Evolutionary conservation across 163 green algal genomes (phyloP), one percentile per base, ranked within the genome.

Genomic region (Prototheca wickerhamii): DNA sequence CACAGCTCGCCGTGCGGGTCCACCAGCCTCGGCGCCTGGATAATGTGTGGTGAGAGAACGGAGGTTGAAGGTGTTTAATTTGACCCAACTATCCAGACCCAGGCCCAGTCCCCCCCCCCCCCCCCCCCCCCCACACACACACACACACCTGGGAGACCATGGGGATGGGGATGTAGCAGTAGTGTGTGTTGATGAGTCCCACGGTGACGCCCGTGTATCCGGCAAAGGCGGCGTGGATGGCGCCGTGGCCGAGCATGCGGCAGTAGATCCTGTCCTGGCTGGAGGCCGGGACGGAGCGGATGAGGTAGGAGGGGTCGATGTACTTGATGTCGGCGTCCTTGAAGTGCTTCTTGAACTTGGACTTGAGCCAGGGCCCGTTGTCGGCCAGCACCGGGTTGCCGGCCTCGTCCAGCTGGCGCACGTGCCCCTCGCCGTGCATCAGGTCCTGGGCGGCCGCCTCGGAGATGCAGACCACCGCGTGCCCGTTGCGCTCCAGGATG

Each of bases 291-390:
- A 91, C 89, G 34, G 87, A 79, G 30, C 85, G 66, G 60, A 97
- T 96, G 76, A 97, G 93, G 85, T 95, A 96, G 10, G 83, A 89
- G 20, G 91, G 91, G 75, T 96, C 91, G 59, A 95, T 95, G 78
- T 92, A 94, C 71, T 87, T 91, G 58, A 93, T 81, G 70, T 90
- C 83, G 0, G 76, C 77, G 37, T 88, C 76, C 34, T 59, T 88
- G 65, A 95, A 85, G 70, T 85, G 72, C 21, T 61, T 65, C 65
- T 94, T 93, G 58, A 96, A 72, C 72, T 88, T 64, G 25, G 69
- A 50, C 42, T 72, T 70, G 29, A 86, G 72, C 76, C 76, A 85
- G 4, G 64, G 51, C 28, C 88, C 81, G 3, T 86, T 60, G 59
- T 90, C 90, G 43, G 83, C 67, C 21, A 98, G 80, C 60, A 93